Evolutionary conservation across 176 grass and related monocot genomes (phyloP), one percentile per base, ranked within the genome.

Genomic region (Raddia distichophylla): DNA sequence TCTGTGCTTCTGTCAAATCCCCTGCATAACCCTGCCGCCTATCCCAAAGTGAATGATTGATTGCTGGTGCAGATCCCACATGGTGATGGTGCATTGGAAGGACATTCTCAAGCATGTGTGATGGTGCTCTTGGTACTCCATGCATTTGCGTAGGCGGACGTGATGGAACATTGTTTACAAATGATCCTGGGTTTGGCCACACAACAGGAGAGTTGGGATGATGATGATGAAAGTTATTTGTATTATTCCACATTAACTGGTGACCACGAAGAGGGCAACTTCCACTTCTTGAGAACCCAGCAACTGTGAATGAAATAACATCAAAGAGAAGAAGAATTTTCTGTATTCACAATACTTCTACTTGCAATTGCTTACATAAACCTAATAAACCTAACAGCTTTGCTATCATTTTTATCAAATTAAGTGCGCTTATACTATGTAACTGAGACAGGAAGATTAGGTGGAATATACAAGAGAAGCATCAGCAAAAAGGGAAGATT

Each of bases 181-280:
- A 89, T 46, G 92, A 91, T 35, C 77, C 76, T 0, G 75, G 84
- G 81, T 74, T 92, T 74, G 90, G 83, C 90, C 92, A 97, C 64
- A 92, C 18, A 47, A 87, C 77, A 32, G 80, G 75, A 45, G 90
- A 79, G 74, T 76, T 78, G 18, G 88, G 68, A 37, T 85, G 77
- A 37, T 65, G 72, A 13, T 65, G 72, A 13, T 69, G 91, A 63
- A 86, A 86, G 45, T 78, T 78, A 64, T 80, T 87, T 62, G 91
- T 87, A 80, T 89, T 97, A 65, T 94, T 94, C 91, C 94, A 97
- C 76, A 80, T 69, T 78, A 93, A 84, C 19, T 94, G 83, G 56
- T 86, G 87, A 49, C 90, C 86, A 85, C 82, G 81, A 56, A 87
- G 83, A 64, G 90, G 66, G 20, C 83, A 86, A 32, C 90, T 92